Conservation (phyloP, 192 early-diverging fungal species). For the Gigaspora rosea region DNA sequence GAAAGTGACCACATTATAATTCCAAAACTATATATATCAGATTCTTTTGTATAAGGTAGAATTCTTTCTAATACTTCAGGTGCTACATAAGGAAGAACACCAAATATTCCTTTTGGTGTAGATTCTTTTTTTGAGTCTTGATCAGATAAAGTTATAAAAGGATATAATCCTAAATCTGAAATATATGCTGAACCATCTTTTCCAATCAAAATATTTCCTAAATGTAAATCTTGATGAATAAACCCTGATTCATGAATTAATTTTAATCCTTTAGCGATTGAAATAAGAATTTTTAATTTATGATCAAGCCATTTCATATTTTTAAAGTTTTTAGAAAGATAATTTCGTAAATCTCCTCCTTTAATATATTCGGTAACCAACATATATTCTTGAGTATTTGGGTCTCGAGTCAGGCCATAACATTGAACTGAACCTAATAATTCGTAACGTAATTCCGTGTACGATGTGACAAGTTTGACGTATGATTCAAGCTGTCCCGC, state of each 20-base stretch:
- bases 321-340: conserved; percentile 37
- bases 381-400: conserved; percentile 36
- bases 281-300: conserved; percentile 36
- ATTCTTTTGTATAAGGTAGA: conserved; percentile 36
- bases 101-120: neutral
- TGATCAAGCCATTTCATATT: conserved; percentile 25
- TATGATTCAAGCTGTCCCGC: neutral
- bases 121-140: neutral
- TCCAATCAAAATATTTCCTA: conserved; percentile 23
- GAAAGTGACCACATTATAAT: conserved; percentile 47
- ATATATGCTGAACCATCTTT: neutral
- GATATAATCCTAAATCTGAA: conserved; percentile 39
- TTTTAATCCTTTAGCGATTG: conserved; percentile 40
- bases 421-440: neutral
- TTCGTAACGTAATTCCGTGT: neutral
- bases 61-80: conserved; percentile 39
- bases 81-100: conserved; percentile 45
- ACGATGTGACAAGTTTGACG: neutral
- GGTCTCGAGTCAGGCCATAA: conserved; percentile 15
- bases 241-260: conserved; percentile 45
- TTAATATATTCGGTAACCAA: conserved; percentile 40
- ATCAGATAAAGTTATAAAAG: conserved; percentile 1
- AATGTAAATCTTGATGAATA: conserved; percentile 39
- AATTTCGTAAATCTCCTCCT: conserved; percentile 41
- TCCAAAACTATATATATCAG: conserved; percentile 45